phyloP scores from a whole-genome alignment of 2,329 filamentous ascomycete species.

The Metarhizium guizhouense region DNA sequence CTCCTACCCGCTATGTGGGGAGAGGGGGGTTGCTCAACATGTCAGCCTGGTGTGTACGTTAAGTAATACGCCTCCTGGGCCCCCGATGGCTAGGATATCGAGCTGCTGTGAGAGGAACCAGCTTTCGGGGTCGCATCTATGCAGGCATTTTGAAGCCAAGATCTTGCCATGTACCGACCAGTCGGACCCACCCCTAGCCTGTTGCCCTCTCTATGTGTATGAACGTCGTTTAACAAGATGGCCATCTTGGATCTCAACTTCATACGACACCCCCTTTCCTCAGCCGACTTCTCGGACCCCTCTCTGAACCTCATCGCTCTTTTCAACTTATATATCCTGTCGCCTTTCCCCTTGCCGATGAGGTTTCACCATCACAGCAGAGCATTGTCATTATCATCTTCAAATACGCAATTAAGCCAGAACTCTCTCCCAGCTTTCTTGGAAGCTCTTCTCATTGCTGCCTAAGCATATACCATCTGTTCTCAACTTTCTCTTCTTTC shows the following conservation, averaged over 20 bases:
- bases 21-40: slow-evolving; percentile 4
- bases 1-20: slow-evolving; percentile 7
- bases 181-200: slow-evolving; percentile 3
- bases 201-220: neutral
- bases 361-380: neutral
- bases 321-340: slow-evolving; percentile 5
- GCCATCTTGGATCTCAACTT: slow-evolving; percentile 3
- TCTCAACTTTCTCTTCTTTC: neutral
- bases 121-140: slow-evolving; percentile 2
- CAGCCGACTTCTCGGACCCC: neutral
- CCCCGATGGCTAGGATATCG: slow-evolving; percentile 2
- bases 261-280: slow-evolving; percentile 4
- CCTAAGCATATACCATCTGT: neutral
- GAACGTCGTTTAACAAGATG: slow-evolving; percentile 1
- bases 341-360: neutral
- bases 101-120: slow-evolving; percentile 1
- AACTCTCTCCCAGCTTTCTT: neutral
- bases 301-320: neutral
- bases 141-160: slow-evolving; percentile 4
- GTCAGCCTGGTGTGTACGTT: neutral
- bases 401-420: neutral
- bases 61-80: neutral
- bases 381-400: neutral
- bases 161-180: slow-evolving; percentile 8
- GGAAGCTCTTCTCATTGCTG: neutral